phyloP scores from a whole-genome alignment of 1,139 yeast species.

The Debaryomyces fabryi region DNA sequence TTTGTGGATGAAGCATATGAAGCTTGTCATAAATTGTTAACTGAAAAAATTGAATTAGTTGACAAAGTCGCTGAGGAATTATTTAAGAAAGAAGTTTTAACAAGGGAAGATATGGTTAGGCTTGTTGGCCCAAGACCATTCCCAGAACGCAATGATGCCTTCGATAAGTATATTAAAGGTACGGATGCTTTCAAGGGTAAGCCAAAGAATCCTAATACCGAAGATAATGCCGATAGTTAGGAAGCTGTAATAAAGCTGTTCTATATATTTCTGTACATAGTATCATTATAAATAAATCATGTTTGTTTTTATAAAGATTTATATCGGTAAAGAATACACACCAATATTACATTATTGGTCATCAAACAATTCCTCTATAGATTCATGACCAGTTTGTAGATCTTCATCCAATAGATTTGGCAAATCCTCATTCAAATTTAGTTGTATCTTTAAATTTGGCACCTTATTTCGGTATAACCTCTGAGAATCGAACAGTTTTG shows the following conservation, averaged over 20 bases:
- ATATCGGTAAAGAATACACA: slow-evolving; percentile 3
- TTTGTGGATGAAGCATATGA: slow-evolving; percentile 55
- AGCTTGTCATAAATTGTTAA: slow-evolving; percentile 57
- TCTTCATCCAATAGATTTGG: slow-evolving; percentile 3
- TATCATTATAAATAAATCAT: slow-evolving; percentile 8
- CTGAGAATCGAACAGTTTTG: not conserved
- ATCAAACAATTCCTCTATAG: slow-evolving; percentile 26
- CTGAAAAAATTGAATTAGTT: slow-evolving; percentile 62
- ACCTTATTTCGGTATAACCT: slow-evolving; percentile 1
- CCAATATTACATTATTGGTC: not conserved
- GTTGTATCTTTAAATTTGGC: not conserved
- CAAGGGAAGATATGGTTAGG: slow-evolving; percentile 80
- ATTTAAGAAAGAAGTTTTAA: slow-evolving; percentile 67
- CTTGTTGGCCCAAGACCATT: slow-evolving; percentile 76
- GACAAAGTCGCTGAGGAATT: slow-evolving; percentile 72
- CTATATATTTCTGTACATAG: slow-evolving; percentile 7
- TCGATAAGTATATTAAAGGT: slow-evolving; percentile 70
- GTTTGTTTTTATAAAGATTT: not conserved
- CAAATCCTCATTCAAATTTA: not conserved
- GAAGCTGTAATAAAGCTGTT: not conserved
- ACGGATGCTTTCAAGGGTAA: slow-evolving; percentile 25
- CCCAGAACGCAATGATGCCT: slow-evolving; percentile 77
- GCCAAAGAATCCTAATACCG: slow-evolving; percentile 14
- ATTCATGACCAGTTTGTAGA: slow-evolving; percentile 19
- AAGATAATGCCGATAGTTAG: not conserved